These are phyloP conservation scores for Monilinia vaccinii-corymbosi DNA, from an alignment of 2,329 filamentous ascomycete genomes.

Conservation along the genomic window DNA sequence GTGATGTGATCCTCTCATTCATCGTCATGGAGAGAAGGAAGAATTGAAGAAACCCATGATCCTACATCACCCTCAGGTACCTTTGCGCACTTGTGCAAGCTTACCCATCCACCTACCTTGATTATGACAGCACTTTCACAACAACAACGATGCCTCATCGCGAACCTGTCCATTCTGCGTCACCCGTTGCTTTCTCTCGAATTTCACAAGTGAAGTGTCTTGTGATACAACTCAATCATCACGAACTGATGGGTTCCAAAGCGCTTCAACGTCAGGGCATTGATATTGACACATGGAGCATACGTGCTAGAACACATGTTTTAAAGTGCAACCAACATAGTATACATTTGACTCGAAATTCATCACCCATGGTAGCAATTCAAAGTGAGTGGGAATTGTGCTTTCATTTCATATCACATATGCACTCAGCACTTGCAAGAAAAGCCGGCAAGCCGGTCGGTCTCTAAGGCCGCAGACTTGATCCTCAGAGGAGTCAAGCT, in stretches of 20 bases:
- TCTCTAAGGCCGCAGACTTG: conserved; percentile 60
- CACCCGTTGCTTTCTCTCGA: background rate
- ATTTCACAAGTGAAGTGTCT: background rate
- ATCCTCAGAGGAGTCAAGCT: conserved; percentile 41
- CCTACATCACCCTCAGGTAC: background rate
- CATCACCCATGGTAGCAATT: background rate
- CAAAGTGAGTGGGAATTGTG: background rate
- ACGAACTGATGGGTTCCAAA: background rate
- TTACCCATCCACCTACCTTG: background rate
- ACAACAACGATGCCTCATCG: background rate
- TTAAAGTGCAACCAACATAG: too few species aligned
- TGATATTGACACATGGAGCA: background rate
- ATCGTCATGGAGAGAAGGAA: too few species aligned
- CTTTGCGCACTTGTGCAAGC: background rate
- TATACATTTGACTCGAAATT: background rate
- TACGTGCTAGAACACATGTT: background rate
- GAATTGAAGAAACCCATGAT: too few species aligned
- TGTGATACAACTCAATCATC: background rate
- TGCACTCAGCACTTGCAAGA: conserved; percentile 15
- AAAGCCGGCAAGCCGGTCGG: conserved; percentile 66
- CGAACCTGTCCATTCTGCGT: background rate
- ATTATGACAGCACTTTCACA: background rate
- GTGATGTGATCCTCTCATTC: too few species aligned
- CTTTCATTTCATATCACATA: background rate
- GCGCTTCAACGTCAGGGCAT: background rate